These are phyloP conservation scores for Cladorrhinum sp. DNA, from an alignment of 2,329 filamentous ascomycete genomes.

Conservation along the genomic window DNA sequence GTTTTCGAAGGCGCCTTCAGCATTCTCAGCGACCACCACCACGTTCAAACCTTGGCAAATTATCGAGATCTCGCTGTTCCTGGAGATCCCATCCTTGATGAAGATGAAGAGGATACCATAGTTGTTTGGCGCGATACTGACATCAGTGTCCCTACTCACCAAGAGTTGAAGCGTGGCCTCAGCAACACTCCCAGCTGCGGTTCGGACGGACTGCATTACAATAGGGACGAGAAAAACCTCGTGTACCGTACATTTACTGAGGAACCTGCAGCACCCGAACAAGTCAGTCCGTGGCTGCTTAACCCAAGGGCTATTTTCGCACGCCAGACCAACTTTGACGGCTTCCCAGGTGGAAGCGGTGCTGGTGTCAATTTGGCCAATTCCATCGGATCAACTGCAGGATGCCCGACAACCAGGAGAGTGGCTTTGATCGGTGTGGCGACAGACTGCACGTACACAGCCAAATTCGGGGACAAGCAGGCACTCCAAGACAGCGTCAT, in stretches of 20 bases:
- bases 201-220: conserved; percentile 77
- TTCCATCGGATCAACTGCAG: conserved; percentile 77
- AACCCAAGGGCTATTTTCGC: conserved; percentile 67
- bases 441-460: conserved; percentile 87
- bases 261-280: conserved; percentile 32
- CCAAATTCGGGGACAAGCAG: conserved; percentile 63
- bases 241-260: conserved; percentile 55
- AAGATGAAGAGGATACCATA: conserved; percentile 69
- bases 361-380: conserved; percentile 73
- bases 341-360: conserved; percentile 67
- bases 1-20: conserved; percentile 90
- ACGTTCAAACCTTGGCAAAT: conserved; percentile 72
- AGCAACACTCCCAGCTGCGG: conserved; percentile 48
- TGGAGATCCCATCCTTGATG: conserved; percentile 65
- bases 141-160: conserved; percentile 50
- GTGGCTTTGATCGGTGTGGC: conserved; percentile 90
- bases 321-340: conserved; percentile 64
- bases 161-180: conserved; percentile 62
- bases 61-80: conserved; percentile 70
- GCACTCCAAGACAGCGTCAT: conserved; percentile 75
- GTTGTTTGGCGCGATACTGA: conserved; percentile 91
- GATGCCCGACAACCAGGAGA: conserved; percentile 85
- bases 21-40: conserved; percentile 77
- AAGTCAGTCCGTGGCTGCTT: conserved; percentile 48
- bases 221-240: conserved; percentile 68